These are phyloP conservation scores for Vaccinium corymbosum DNA, from an alignment of 148 eudicot genomes.

Conservation along the genomic window DNA sequence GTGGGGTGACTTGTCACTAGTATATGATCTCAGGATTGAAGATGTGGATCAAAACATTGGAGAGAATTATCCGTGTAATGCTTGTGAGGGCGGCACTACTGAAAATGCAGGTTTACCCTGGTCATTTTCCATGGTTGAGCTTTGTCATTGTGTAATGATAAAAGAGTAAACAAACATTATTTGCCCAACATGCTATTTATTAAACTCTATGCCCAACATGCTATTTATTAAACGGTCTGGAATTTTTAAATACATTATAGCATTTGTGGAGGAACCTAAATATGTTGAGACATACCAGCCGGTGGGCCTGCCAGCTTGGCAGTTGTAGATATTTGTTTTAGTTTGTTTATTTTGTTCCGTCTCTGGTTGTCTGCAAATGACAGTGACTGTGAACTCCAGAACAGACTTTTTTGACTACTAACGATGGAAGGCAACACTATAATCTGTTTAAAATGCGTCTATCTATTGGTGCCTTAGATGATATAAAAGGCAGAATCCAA, in stretches of 20 bases:
- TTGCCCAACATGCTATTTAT: background rate
- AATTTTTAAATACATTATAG: background rate
- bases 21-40: conserved; percentile 20
- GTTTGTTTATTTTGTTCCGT: background rate
- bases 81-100: conserved; percentile 13
- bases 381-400: background rate
- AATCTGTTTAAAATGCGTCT: background rate
- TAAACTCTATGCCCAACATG: background rate
- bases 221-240: background rate
- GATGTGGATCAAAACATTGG: conserved; percentile 7
- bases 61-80: conserved; percentile 16
- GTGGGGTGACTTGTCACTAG: conserved; percentile 14
- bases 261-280: conserved; percentile 7
- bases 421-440: background rate
- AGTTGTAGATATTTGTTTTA: background rate
- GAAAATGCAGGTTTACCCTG: conserved; percentile 22
- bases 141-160: conserved; percentile 1
- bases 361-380: background rate
- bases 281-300: background rate
- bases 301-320: background rate
- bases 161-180: background rate
- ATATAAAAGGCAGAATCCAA: background rate
- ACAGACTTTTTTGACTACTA: background rate
- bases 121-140: background rate
- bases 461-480: background rate